Evolutionary conservation across 306 rosid species (phyloP), one percentile per base, ranked within the genome.

Genomic region (Castanea sativa): DNA sequence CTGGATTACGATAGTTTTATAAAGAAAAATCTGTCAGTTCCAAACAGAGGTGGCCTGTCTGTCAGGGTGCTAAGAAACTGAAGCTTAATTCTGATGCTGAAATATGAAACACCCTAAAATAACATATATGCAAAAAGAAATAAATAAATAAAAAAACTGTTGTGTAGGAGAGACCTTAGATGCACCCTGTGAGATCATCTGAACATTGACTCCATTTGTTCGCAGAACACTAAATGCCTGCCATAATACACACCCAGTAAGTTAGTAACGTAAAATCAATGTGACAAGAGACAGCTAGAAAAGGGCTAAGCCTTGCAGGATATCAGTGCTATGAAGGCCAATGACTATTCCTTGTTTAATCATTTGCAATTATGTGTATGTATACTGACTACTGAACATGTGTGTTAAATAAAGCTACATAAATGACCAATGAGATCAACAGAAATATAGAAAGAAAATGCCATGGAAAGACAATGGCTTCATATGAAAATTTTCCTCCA

Each of bases 121-220:
- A 55, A 58, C 38, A 68, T 14, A 35, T n/a, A 23, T n/a, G 27
- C 58, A 35, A 53, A 75, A 63, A 75, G 5, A 38, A 67, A 55
- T 8, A 11, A 55, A 69, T 9, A 69, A 3, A 9, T 6, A 65
- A 67, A 21, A 23, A 82, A 41, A 41, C 3, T 41, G 52, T 59
- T 41, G 80, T 79, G 55, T 65, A 53, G 84, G 71, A 53, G 73
- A 72, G 81, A 94, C 98, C 98, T 94, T 94, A 61, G 97, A 92
- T 74, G 97, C 97, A 76, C 97, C 98, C 85, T 92, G 97, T 72
- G 98, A 94, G 82, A 94, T 94, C 98, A 94, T 94, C 89, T 94
- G 98, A 85, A 94, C 98, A 83, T 90, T 92, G 86, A 92, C 91
- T 55, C 92, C 93, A 79, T 81, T 93, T 58, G 88, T 83, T 64